These are phyloP conservation scores for Colletotrichum sp. DNA, from an alignment of 2,329 filamentous ascomycete species.

Conservation along the genomic window DNA sequence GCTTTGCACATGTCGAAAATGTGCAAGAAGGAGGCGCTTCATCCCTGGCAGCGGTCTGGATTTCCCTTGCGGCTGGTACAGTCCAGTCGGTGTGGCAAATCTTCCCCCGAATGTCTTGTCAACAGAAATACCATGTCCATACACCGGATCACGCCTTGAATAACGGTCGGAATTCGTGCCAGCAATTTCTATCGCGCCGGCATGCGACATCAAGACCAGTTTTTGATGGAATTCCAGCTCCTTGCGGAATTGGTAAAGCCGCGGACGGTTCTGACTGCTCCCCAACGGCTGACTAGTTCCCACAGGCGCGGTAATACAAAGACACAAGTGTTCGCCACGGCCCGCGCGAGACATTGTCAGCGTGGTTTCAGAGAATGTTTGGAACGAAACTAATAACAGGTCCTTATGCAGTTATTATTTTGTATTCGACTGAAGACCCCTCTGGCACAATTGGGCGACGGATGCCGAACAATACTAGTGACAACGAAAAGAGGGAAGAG, in stretches of 20 bases:
- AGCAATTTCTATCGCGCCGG: neutral
- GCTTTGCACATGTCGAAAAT: neutral
- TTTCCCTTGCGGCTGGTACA: neutral
- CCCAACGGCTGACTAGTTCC: neutral
- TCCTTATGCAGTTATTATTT: neutral
- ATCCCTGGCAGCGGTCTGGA: neutral
- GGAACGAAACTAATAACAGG: neutral
- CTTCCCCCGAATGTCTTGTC: neutral
- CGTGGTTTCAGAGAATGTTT: neutral
- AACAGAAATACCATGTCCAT: neutral
- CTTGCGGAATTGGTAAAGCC: neutral
- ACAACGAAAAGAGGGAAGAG: neutral
- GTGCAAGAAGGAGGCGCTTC: neutral
- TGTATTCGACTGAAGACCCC: neutral
- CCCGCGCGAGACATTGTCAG: neutral
- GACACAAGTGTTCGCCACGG: neutral
- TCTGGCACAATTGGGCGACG: neutral
- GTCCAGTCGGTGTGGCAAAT: neutral
- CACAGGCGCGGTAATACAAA: neutral
- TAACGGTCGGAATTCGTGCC: neutral
- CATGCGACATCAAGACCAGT: neutral
- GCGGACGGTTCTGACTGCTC: neutral
- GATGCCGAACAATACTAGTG: neutral
- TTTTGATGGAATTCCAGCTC: neutral
- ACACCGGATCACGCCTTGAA: neutral